These are phyloP conservation scores for Paxillus involutus DNA, from an alignment of 768 basidiomycete species.

Conservation along the genomic window DNA sequence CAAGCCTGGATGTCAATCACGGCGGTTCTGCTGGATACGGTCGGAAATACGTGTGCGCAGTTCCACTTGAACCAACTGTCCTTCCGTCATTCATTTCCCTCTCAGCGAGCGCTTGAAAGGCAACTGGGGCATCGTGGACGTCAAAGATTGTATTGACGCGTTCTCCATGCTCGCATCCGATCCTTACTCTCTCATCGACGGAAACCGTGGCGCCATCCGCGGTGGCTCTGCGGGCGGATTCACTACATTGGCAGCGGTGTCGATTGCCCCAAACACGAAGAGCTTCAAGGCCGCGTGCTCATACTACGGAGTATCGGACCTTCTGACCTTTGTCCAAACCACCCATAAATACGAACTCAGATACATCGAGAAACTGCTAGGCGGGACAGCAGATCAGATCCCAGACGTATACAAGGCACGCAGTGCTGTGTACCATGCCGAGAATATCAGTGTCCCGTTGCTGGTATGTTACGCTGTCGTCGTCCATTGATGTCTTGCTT, in stretches of 20 bases:
- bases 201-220: constrained; percentile 60
- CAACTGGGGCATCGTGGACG: constrained; percentile 73
- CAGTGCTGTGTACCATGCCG: constrained; percentile 60
- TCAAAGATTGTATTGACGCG: constrained; percentile 54
- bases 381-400: constrained; percentile 48
- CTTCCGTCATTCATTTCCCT: constrained; percentile 4
- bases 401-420: constrained; percentile 53
- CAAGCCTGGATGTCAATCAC: constrained; percentile 76
- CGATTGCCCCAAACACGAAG: constrained; percentile 59
- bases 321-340: constrained; percentile 49
- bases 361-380: constrained; percentile 58
- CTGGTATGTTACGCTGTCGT: constrained; percentile 46
- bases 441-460: constrained; percentile 57
- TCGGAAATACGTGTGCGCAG: constrained; percentile 50
- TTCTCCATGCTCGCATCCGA: constrained; percentile 21
- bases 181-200: constrained; percentile 52
- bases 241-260: constrained; percentile 50
- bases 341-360: constrained; percentile 71
- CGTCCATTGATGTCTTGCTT: background rate
- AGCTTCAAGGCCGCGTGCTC: constrained; percentile 50
- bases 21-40: constrained; percentile 76
- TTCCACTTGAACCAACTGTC: background rate
- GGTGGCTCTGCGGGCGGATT: constrained; percentile 75
- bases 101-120: constrained; percentile 51
- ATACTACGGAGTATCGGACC: constrained; percentile 61